Evolutionary conservation across 495 filamentous ascomycete genomes (phyloP), one percentile per base, ranked within the genome.

Genomic region (Schizothecium vesticola): DNA sequence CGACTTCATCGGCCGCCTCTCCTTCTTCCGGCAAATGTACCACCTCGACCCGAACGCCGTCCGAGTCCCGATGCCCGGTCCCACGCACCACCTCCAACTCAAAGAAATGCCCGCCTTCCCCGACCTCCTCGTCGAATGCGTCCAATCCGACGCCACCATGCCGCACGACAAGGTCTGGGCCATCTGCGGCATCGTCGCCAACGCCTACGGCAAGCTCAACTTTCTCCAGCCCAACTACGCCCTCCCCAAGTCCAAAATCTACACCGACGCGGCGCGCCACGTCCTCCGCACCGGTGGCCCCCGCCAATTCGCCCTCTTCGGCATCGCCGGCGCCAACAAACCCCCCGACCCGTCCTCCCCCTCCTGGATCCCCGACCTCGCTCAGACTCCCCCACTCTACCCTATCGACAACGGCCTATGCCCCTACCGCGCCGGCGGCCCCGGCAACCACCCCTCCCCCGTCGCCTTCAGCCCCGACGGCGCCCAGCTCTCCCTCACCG

Each of bases 101-200:
- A 12, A n/a, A 0, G 59, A 3, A 1, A 61, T 61, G 59, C 59
- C 59, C 13, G 28, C 11, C n/a, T 29, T 61, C 28, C 59, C 59
- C 25, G 59, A 61, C 25, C 28, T 61, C 11, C 59, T 61, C n/a
- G 25, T 61, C 59, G 59, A 61, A 29, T 61, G 59, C n/a, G 28
- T 61, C 19, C 59, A 61, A n/a, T 61, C 59, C 25, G 59, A 29
- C 9, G 59, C 59, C 24, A 61, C 59, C 24, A 61, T 61, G 59
- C 59, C 59, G 28, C 59, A 61, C 25, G 59, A 61, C 25, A 61
- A 61, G 28, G 59, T 61, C 23, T 61, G 59, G 59, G 59, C 59
- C 3, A 6, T 61, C 24, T 61, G 59, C 25, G 59, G 59, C 13
- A n/a, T 61, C n/a, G n/a, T 33, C 28, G 9, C 4, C 9, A 23